Conservation (phyloP, 1,284 basidiomycete species). For the Trichosporon sp. region DNA sequence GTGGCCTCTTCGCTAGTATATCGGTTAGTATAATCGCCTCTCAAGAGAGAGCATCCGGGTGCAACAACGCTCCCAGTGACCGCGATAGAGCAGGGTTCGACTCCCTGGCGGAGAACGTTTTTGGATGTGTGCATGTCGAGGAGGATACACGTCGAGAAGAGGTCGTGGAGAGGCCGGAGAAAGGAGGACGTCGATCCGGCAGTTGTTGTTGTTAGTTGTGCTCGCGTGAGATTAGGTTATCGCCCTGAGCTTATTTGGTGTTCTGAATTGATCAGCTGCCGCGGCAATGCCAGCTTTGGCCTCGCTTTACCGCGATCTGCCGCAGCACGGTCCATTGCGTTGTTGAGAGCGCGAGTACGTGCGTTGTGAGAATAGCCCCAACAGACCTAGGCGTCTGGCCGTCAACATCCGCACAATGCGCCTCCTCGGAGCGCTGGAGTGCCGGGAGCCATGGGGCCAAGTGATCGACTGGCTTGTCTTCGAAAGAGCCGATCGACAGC, state of each 20-base stretch:
- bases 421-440: too few relatives aligned
- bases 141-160: neutral
- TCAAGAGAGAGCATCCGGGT: neutral
- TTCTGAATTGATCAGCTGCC: neutral
- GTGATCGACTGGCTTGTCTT: neutral
- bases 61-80: neutral
- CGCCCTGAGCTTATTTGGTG: neutral
- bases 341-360: too few relatives aligned
- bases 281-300: neutral
- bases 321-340: neutral
- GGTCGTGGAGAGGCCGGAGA: neutral
- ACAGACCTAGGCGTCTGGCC: too few relatives aligned
- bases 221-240: neutral
- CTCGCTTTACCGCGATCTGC: neutral
- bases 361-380: too few relatives aligned
- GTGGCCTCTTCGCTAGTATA: neutral
- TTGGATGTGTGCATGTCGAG: neutral
- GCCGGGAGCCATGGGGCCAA: neutral
- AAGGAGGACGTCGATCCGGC: neutral
- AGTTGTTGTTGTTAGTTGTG: neutral
- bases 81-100: neutral
- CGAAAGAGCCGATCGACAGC: neutral
- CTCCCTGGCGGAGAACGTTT: constrained; percentile 1
- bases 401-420: too few relatives aligned
- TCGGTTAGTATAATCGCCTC: constrained; percentile 5